These are phyloP conservation scores for Boletus sp. DNA, from an alignment of 768 basidiomycete genomes.

Conservation along the genomic window DNA sequence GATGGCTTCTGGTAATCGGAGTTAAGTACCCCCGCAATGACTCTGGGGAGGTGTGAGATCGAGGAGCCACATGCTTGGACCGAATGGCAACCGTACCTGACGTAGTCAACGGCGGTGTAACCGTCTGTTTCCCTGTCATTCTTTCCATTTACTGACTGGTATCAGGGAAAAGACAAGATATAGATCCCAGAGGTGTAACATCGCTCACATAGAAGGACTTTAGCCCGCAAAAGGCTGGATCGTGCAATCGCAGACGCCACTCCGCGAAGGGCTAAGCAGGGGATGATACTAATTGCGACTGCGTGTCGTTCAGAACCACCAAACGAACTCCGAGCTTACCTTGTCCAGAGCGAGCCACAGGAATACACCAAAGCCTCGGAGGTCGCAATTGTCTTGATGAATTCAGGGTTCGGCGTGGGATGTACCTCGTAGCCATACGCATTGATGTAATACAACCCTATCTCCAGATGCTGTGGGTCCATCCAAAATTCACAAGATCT, in stretches of 20 bases:
- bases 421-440: constrained; percentile 90
- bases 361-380: constrained; percentile 81
- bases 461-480: constrained; percentile 7
- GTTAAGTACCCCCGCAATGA: constrained; percentile 70
- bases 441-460: constrained; percentile 86
- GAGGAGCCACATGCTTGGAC: constrained; percentile 1
- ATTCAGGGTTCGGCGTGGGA: constrained; percentile 82
- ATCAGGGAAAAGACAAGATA: neutral
- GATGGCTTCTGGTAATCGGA: constrained; percentile 45
- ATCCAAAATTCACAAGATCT: constrained; percentile 8
- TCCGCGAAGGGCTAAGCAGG: constrained; percentile 82
- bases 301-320: constrained; percentile 2
- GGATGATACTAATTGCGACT: constrained; percentile 63
- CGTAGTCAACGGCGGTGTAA: constrained; percentile 81
- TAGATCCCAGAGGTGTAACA: neutral
- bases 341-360: constrained; percentile 94
- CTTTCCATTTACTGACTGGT: constrained; percentile 65
- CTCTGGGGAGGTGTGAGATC: constrained; percentile 37
- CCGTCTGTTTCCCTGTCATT: constrained; percentile 91
- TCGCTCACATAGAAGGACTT: constrained; percentile 76
- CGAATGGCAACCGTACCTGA: constrained; percentile 36
- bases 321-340: constrained; percentile 40
- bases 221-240: constrained; percentile 67
- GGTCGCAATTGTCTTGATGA: constrained; percentile 55
- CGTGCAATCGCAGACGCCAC: constrained; percentile 75